Evolutionary conservation across 257 asterid genomes (phyloP).

Genomic region (Pogostemon cablin): DNA sequence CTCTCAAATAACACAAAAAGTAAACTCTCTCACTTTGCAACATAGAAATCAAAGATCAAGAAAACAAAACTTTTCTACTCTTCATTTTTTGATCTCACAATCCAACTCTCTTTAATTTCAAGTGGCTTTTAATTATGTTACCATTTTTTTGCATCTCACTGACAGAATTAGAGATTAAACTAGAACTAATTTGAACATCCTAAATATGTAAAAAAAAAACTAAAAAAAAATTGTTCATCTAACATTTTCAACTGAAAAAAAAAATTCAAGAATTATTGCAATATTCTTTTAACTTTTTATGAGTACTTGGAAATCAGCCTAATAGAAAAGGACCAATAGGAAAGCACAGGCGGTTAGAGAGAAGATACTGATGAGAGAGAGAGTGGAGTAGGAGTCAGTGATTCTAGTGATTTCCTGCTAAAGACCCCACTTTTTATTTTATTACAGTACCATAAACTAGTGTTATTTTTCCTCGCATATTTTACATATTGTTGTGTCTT

Average conservation of each 20-base stretch:
- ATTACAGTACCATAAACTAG: constrained; percentile 30
- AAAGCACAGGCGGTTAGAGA: constrained; percentile 60
- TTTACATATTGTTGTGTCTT: constrained; percentile 10
- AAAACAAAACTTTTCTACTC: background rate
- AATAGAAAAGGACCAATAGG: constrained; percentile 44
- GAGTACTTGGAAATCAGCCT: constrained; percentile 32
- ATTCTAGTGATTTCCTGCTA: constrained; percentile 46
- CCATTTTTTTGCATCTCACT: too few relatives aligned
- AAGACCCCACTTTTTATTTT: constrained; percentile 42
- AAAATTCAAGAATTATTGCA: background rate
- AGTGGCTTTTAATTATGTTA: too few relatives aligned
- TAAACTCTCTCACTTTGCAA: constrained; percentile 34
- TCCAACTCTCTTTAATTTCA: too few relatives aligned
- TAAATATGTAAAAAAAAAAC: too few relatives aligned
- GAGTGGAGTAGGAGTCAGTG: constrained; percentile 58
- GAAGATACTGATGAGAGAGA: constrained; percentile 37
- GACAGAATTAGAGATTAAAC: too few relatives aligned
- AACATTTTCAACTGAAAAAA: background rate
- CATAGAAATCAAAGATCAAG: constrained; percentile 27
- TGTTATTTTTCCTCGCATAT: constrained; percentile 17
- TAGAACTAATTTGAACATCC: too few relatives aligned
- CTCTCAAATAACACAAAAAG: constrained; percentile 31
- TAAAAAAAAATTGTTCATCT: too few relatives aligned
- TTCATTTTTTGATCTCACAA: too few relatives aligned
- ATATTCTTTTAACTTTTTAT: background rate